phyloP scores from a whole-genome alignment of 2,329 filamentous ascomycete genomes.

The Paecilomyces dactylethromorphus region DNA sequence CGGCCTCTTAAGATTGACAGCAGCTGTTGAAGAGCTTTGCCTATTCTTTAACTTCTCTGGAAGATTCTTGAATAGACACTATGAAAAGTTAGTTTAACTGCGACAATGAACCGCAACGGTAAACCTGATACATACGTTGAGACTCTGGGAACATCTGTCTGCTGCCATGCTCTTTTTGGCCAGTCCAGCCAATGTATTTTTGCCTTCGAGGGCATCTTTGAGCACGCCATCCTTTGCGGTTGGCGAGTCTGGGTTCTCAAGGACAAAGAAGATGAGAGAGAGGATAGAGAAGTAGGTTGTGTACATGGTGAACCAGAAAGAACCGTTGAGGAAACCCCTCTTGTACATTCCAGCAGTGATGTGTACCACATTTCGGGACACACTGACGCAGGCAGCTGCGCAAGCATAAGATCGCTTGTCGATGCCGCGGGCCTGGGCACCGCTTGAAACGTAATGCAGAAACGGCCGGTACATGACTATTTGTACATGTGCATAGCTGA shows the following conservation, averaged over 20 bases:
- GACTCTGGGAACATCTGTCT: slow-evolving; percentile 71
- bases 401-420: slow-evolving; percentile 60
- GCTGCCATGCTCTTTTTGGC: slow-evolving; percentile 82
- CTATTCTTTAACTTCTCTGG: slow-evolving; percentile 62
- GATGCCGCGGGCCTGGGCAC: slow-evolving; percentile 43
- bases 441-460: slow-evolving; percentile 55
- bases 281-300: slow-evolving; percentile 62
- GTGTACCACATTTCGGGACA: slow-evolving; percentile 60
- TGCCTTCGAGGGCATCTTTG: slow-evolving; percentile 76
- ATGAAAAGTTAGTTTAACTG: not conserved
- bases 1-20: slow-evolving; percentile 44
- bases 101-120: not conserved
- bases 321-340: slow-evolving; percentile 53
- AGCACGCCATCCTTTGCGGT: slow-evolving; percentile 65
- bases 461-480: slow-evolving; percentile 61
- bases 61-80: slow-evolving; percentile 78
- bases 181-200: slow-evolving; percentile 71
- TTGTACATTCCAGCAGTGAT: slow-evolving; percentile 60
- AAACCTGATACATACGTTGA: slow-evolving; percentile 55
- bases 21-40: slow-evolving; percentile 36
- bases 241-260: slow-evolving; percentile 57
- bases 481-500: slow-evolving; percentile 59
- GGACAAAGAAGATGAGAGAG: slow-evolving; percentile 57
- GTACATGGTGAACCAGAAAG: slow-evolving; percentile 64
- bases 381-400: slow-evolving; percentile 59